A percentile compares a stretch with the other conserved stretches of the same genome.
Evolutionary conservation across 495 filamentous ascomycete genomes (phyloP).

Genomic region (Aspergillus affinis): DNA sequence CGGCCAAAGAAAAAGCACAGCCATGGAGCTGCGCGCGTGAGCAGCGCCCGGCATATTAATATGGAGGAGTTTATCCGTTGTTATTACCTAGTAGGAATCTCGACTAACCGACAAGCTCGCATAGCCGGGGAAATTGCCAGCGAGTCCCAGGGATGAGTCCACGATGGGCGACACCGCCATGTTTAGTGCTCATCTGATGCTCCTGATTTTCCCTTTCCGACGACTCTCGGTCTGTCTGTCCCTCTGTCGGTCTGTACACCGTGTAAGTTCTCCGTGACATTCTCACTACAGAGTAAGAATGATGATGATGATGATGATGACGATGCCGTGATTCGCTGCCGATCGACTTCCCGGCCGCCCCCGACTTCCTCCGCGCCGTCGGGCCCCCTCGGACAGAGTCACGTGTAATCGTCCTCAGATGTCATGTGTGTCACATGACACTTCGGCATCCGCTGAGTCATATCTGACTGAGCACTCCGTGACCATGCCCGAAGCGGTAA

Average conservation of each 20-base stretch:
- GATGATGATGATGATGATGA: no score
- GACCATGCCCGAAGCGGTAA: constrained; percentile 25
- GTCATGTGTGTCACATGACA: neutral
- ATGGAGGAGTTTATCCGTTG: neutral
- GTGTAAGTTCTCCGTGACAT: no score
- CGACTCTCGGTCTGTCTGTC: neutral
- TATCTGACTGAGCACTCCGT: constrained; percentile 18
- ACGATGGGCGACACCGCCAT: neutral
- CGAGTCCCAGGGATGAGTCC: constrained; percentile 4
- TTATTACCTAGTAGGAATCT: neutral
- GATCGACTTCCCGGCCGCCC: no score
- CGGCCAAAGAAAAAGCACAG: neutral
- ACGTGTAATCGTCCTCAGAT: no score
- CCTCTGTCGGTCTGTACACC: neutral
- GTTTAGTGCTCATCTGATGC: constrained; percentile 3
- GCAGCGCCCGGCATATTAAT: neutral
- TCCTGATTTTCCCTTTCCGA: no score
- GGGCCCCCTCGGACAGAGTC: no score
- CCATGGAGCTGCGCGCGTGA: constrained; percentile 2
- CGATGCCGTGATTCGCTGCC: no score
- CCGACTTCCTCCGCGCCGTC: neutral
- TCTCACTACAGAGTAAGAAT: no score
- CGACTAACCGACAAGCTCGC: neutral
- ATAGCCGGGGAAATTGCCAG: constrained; percentile 7
- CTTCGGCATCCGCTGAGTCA: constrained; percentile 4